Base-by-base conservation (phyloP, 2,329 filamentous ascomycete species). In the Emericellopsis atlantica region DNA sequence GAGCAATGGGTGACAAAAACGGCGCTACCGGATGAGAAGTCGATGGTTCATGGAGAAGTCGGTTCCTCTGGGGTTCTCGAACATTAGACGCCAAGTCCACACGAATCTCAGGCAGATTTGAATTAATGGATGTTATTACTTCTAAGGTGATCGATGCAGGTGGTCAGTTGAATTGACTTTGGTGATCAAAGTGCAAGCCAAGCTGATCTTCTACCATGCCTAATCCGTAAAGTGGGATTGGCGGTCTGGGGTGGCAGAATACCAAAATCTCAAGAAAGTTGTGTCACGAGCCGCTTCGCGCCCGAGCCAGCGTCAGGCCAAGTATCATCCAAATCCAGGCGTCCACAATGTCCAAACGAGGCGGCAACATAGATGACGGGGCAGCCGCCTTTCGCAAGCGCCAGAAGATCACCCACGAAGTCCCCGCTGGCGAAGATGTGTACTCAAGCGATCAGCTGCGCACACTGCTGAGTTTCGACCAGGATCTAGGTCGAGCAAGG, bases 381-480 rank as follows among this genome's bases (percentile, higher is more conserved):
- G 59, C 57, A 31, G 56, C 58, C 6, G 60, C 57, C 26, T 61
- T 63, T 24, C 61, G 68, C 21, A 77, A 78, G 55, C 69, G 73
- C 46, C 68, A 69, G 45, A 76, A 74, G 54, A 60, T 72, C n/a
- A 61, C 67, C 5, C 70, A 76, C 47, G 70, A 77, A 43, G 58
- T 68, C 2, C 72, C 75, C 12, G 71, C 74, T 2, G 72, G 70
- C 10, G 77, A 81, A 48, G 74, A 81, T 32, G 68, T 85, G 37
- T 62, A 68, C 38, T 76, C 76, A 32, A 70, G 72, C 46, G 70
- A 76, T 40, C 82, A 92, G 54, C 67, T 92, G 44, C 74, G 73
- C 52, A 70, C 78, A 45, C 67, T 87, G 36, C 69, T 92, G 33
- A 61, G 69, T 42, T 88, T 88, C 53, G 71, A 83, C 48, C 82